Conservation (phyloP, 345 rosid species). For the Brassica nigra region DNA sequence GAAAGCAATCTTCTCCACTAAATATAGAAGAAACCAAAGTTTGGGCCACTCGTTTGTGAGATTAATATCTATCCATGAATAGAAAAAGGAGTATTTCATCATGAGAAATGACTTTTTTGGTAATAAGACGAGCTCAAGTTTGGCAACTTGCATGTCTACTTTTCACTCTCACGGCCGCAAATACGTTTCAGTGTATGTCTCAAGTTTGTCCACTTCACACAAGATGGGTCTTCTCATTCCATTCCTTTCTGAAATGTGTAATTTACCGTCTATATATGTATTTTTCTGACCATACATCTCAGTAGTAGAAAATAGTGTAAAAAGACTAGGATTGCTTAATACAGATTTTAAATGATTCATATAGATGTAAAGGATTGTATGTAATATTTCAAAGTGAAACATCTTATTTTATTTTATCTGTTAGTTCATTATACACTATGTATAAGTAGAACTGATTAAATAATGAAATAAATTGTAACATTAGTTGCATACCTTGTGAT, state of each 20-base stretch:
- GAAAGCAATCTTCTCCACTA: conserved; percentile 34
- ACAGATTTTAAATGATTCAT: not conserved
- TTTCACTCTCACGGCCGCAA: conserved; percentile 24
- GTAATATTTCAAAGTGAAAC: not conserved
- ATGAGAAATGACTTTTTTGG: conserved; percentile 25
- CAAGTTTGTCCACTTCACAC: conserved; percentile 33
- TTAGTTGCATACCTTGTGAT: not conserved
- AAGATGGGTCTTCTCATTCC: conserved; percentile 30
- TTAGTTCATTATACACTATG: not conserved
- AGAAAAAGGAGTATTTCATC: conserved; percentile 23
- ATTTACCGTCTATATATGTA: not conserved
- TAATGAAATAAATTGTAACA: not conserved
- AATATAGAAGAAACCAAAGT: conserved; percentile 15
- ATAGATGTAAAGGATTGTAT: not conserved
- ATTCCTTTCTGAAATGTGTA: conserved; percentile 10
- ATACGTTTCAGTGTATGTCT: conserved; percentile 25
- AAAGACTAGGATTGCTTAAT: not conserved
- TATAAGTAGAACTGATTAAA: not conserved
- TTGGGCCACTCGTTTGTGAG: conserved; percentile 22
- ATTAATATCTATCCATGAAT: conserved; percentile 15
- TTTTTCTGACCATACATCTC: not conserved
- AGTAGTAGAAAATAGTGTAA: not conserved
- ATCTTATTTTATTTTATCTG: not conserved
- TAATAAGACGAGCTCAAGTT: conserved; percentile 38
- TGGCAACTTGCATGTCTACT: conserved; percentile 38